A percentile compares a stretch with the other conserved stretches of the same genome.
Evolutionary conservation across 768 basidiomycete species (phyloP).

Genomic region (Pleurotus citrinopileatus): DNA sequence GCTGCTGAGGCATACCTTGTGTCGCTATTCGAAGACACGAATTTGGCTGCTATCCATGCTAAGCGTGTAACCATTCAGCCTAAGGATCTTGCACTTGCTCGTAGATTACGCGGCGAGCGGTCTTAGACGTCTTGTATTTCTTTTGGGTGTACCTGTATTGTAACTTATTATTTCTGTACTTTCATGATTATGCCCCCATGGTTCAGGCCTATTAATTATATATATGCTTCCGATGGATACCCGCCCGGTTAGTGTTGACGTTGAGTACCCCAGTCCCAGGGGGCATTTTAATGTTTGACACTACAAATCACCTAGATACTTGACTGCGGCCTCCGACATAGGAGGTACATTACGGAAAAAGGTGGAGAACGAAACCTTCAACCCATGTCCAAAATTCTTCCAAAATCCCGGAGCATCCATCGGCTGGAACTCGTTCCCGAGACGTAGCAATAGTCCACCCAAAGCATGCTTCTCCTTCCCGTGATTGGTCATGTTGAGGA

Average conservation of each 20-base stretch:
- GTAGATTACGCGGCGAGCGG: slow-evolving; percentile 77
- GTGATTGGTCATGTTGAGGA: slow-evolving; percentile 1
- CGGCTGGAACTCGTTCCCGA: slow-evolving; percentile 4
- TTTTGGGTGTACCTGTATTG: background rate
- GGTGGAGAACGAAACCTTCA: slow-evolving; percentile 8
- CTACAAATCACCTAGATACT: slow-evolving; percentile 5
- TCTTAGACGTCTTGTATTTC: slow-evolving; percentile 16
- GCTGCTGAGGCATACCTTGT: slow-evolving; percentile 82
- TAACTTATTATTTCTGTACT: background rate
- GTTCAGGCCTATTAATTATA: background rate
- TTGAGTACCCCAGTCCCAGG: too few relatives aligned
- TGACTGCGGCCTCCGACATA: slow-evolving; percentile 4
- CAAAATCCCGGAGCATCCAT: slow-evolving; percentile 4
- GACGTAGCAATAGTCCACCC: background rate
- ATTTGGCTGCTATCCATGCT: slow-evolving; percentile 83
- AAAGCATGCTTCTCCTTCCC: slow-evolving; percentile 2
- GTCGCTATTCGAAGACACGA: slow-evolving; percentile 77
- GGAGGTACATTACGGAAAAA: slow-evolving; percentile 1
- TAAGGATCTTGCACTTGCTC: slow-evolving; percentile 80
- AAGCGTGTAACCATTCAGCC: slow-evolving; percentile 86
- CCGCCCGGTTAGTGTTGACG: too few relatives aligned
- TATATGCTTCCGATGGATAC: background rate
- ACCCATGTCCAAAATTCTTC: slow-evolving; percentile 7
- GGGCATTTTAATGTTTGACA: too few relatives aligned
- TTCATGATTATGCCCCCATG: slow-evolving; percentile 2